Evolutionary conservation across 1,284 basidiomycete genomes (phyloP).

Genomic region (Mixia osmundae): DNA sequence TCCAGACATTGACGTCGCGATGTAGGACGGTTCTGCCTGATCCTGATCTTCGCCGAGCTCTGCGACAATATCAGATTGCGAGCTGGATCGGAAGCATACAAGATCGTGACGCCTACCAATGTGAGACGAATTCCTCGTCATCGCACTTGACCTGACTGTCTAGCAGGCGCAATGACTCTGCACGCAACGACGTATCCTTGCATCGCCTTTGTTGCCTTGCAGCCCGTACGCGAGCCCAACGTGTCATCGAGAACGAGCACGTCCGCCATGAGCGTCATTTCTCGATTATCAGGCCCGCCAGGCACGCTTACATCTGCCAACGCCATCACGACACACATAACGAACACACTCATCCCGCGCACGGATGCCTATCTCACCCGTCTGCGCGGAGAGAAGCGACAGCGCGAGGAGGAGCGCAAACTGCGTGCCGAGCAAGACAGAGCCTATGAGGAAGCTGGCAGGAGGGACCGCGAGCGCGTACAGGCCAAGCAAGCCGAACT

Average conservation of each 20-base stretch:
- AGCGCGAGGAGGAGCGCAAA: conserved; percentile 38
- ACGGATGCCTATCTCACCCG: conserved; percentile 46
- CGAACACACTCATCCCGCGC: conserved; percentile 47
- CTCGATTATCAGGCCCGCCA: conserved; percentile 50
- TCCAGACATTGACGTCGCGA: background rate
- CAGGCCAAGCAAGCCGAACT: conserved; percentile 12
- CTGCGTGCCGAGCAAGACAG: conserved; percentile 60
- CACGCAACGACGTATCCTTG: conserved; percentile 79
- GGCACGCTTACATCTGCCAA: conserved; percentile 38
- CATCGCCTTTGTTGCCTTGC: conserved; percentile 66
- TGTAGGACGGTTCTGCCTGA: conserved; percentile 50
- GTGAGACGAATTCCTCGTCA: conserved; percentile 26
- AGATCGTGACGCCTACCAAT: conserved; percentile 57
- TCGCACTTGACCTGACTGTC: background rate
- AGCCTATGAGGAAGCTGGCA: conserved; percentile 41
- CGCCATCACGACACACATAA: conserved; percentile 37
- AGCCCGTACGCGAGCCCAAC: conserved; percentile 28
- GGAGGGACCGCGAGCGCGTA: conserved; percentile 45
- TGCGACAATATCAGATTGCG: conserved; percentile 42
- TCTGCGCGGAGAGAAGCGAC: conserved; percentile 27
- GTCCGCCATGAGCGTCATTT: conserved; percentile 47
- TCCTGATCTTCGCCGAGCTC: conserved; percentile 35
- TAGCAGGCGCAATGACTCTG: conserved; percentile 51
- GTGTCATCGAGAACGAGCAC: conserved; percentile 23
- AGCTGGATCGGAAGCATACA: conserved; percentile 70